These are phyloP conservation scores for Suillus fuscotomentosus DNA, from an alignment of 768 basidiomycete genomes.

Conservation along the genomic window DNA sequence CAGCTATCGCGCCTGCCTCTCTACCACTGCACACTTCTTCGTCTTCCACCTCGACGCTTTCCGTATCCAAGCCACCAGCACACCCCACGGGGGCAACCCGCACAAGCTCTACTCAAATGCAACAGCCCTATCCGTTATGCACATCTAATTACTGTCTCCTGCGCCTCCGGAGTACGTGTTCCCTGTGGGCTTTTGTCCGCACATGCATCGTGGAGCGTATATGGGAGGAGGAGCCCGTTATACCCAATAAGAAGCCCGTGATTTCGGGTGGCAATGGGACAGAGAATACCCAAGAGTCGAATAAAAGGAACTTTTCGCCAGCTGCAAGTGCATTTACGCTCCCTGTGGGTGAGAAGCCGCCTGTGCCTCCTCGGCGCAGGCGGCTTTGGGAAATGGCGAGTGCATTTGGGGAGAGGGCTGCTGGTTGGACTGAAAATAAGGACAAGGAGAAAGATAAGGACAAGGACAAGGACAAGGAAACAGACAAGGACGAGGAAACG, in stretches of 20 bases:
- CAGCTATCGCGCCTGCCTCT: constrained; percentile 20
- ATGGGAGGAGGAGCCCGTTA: constrained; percentile 77
- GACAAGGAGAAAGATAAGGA: constrained; percentile 30
- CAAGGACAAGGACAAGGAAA: constrained; percentile 21
- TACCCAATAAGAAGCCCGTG: constrained; percentile 26
- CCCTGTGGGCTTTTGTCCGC: constrained; percentile 86
- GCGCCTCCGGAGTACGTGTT: constrained; percentile 83
- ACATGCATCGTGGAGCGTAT: constrained; percentile 79
- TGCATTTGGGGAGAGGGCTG: constrained; percentile 57
- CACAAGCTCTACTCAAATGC: constrained; percentile 20
- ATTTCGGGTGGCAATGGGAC: constrained; percentile 14
- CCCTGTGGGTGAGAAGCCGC: constrained; percentile 44
- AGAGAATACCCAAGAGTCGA: neutral
- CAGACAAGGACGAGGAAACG: constrained; percentile 27
- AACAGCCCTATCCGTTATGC: constrained; percentile 66
- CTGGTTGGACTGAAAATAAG: constrained; percentile 46
- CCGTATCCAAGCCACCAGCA: constrained; percentile 18
- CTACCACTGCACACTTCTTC: constrained; percentile 21
- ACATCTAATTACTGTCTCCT: constrained; percentile 82
- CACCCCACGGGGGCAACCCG: constrained; percentile 46
- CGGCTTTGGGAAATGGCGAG: constrained; percentile 71
- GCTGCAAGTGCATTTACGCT: neutral
- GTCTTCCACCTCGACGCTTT: constrained; percentile 33
- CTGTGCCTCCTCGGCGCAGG: constrained; percentile 59
- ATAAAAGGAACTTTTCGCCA: neutral